Evolutionary conservation across 2,329 filamentous ascomycete species (phyloP).

Genomic region (Neofusicoccum laricinum): DNA sequence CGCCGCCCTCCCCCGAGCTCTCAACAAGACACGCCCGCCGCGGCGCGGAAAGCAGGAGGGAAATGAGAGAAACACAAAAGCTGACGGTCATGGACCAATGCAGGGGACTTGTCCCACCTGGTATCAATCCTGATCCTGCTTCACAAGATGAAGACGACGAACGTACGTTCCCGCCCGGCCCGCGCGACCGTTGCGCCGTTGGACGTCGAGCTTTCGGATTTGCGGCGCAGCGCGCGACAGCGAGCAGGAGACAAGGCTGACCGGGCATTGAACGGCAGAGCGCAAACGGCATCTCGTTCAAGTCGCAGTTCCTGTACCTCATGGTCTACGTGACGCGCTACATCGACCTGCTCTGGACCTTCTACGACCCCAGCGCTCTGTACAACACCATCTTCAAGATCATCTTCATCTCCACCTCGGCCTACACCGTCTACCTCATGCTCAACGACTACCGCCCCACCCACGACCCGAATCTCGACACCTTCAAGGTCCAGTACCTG

Average conservation of each 20-base stretch:
- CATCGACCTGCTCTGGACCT: conserved; percentile 81
- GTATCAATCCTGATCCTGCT: conserved; percentile 90
- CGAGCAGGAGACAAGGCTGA: not conserved
- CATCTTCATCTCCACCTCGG: conserved; percentile 84
- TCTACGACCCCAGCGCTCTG: conserved; percentile 63
- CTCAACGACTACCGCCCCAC: conserved; percentile 96
- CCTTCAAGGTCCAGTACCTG: conserved; percentile 94
- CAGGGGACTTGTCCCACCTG: conserved; percentile 94
- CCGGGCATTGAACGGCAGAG: conserved; percentile 57
- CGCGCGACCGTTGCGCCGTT: not conserved
- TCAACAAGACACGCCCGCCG: not conserved
- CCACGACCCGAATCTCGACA: conserved; percentile 94
- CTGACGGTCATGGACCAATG: not conserved
- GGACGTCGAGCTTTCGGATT: too few species aligned
- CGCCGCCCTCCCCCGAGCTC: not conserved
- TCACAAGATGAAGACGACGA: conserved; percentile 89
- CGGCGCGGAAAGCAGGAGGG: not conserved
- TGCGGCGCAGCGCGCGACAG: not conserved
- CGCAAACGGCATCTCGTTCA: conserved; percentile 97
- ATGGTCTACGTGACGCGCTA: conserved; percentile 93
- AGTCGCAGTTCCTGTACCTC: conserved; percentile 93
- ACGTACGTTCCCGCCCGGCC: conserved; percentile 57
- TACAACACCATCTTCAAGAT: conserved; percentile 98
- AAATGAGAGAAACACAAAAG: not conserved
- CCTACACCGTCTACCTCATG: conserved; percentile 98